A percentile compares a stretch with the other conserved stretches of the same genome.
Evolutionary conservation across 2,329 filamentous ascomycete species (phyloP).

Genomic region (Cercospora janseana): DNA sequence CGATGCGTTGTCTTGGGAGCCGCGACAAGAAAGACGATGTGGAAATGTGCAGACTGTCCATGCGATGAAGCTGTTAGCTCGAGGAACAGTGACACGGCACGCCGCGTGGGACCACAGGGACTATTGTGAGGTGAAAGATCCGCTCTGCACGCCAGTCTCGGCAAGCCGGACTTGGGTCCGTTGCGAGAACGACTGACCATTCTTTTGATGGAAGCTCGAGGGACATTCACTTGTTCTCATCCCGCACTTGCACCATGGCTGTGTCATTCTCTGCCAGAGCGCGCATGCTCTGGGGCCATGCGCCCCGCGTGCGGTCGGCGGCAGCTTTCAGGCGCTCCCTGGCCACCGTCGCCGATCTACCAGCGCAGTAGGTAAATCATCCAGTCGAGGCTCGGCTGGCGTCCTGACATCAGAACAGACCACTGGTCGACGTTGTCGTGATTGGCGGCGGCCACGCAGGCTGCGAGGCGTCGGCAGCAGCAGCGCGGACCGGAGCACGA

Average conservation of each 20-base stretch:
- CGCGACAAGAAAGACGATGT: too few relatives aligned
- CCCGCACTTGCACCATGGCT: constrained; percentile 21
- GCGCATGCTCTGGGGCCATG: constrained; percentile 49
- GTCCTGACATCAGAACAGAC: constrained; percentile 38
- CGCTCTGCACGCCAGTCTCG: too few relatives aligned
- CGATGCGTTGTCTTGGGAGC: constrained; percentile 2
- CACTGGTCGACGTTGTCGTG: constrained; percentile 75
- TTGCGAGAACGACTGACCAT: too few relatives aligned
- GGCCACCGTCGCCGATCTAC: constrained; percentile 45
- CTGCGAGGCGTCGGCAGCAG: constrained; percentile 87
- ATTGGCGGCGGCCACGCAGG: constrained; percentile 96
- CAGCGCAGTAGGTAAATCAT: constrained; percentile 26
- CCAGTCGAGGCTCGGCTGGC: neutral
- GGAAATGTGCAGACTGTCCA: too few relatives aligned
- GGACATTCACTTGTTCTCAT: constrained; percentile 1
- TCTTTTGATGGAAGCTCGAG: too few relatives aligned
- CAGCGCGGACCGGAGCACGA: constrained; percentile 81
- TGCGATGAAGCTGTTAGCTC: too few relatives aligned
- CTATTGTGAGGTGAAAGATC: too few relatives aligned
- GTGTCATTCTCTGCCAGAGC: constrained; percentile 34
- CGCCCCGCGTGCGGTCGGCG: constrained; percentile 47
- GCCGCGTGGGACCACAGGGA: too few relatives aligned
- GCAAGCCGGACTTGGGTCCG: too few relatives aligned
- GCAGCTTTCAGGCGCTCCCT: constrained; percentile 41
- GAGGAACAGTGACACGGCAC: too few relatives aligned